Evolutionary conservation across 306 rosid genomes (phyloP).

Genomic region (Rosa chinensis): DNA sequence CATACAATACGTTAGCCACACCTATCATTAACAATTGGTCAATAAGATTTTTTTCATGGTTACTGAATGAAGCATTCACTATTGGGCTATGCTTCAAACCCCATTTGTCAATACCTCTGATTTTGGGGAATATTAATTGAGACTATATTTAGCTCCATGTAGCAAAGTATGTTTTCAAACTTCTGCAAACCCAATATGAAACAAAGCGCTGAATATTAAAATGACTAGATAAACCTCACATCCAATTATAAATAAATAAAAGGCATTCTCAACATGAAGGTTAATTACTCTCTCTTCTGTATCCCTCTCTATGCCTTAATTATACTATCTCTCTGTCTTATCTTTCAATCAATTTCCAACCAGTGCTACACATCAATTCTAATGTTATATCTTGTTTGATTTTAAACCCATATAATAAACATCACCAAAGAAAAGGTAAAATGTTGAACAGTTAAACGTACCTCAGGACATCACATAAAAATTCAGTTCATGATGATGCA

Average conservation of each 20-base stretch:
- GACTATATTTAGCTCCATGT: too few relatives aligned
- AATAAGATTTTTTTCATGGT: not conserved
- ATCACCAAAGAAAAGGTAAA: not conserved
- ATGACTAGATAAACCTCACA: not conserved
- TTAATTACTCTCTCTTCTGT: not conserved
- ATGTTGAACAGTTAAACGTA: slow-evolving; percentile 7
- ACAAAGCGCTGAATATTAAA: not conserved
- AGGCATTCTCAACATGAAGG: not conserved
- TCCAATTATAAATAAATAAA: not conserved
- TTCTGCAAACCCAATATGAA: not conserved
- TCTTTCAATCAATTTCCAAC: not conserved
- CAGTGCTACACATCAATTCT: not conserved
- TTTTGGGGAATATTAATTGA: not conserved
- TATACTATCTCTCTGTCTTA: not conserved
- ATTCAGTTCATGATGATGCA: slow-evolving; percentile 2
- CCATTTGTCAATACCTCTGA: not conserved
- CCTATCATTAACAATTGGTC: not conserved
- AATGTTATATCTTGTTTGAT: not conserved
- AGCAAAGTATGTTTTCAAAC: not conserved
- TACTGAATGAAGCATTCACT: too few relatives aligned
- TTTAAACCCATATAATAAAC: not conserved
- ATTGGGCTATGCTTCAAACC: too few relatives aligned
- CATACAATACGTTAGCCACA: not conserved
- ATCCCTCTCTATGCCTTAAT: not conserved
- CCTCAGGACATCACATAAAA: not conserved